Conservation (phyloP, 257 asterid genomes). For the Solanum verrucosum region DNA sequence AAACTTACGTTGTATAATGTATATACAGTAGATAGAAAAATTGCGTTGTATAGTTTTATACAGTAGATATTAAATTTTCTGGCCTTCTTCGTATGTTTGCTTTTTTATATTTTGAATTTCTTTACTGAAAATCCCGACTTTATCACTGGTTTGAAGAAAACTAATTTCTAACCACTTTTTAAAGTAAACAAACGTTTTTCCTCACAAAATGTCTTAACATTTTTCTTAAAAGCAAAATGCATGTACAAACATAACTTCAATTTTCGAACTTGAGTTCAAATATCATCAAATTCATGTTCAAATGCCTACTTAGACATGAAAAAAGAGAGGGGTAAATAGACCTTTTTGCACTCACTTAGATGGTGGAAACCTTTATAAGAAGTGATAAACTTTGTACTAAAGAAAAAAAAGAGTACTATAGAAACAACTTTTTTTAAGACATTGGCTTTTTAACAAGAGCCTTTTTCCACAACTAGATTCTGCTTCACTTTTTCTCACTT, state of each 20-base stretch:
- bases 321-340: background rate
- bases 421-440: background rate
- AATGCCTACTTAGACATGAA: background rate
- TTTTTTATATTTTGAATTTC: background rate
- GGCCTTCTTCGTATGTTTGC: background rate
- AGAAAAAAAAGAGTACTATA: background rate
- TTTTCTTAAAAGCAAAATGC: background rate
- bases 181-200: background rate
- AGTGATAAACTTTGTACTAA: background rate
- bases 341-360: background rate
- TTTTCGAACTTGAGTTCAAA: background rate
- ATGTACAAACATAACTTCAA: background rate
- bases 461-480: background rate
- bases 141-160: background rate
- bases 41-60: too few relatives aligned
- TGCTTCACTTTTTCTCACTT: background rate
- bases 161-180: background rate
- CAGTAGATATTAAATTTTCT: background rate
- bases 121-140: background rate
- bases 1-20: too few relatives aligned
- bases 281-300: background rate
- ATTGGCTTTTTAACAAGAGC: background rate
- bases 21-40: background rate
- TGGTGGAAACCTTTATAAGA: background rate
- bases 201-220: background rate